phyloP scores from a whole-genome alignment of 1,139 yeast species.

The Ogataea hybrid region DNA sequence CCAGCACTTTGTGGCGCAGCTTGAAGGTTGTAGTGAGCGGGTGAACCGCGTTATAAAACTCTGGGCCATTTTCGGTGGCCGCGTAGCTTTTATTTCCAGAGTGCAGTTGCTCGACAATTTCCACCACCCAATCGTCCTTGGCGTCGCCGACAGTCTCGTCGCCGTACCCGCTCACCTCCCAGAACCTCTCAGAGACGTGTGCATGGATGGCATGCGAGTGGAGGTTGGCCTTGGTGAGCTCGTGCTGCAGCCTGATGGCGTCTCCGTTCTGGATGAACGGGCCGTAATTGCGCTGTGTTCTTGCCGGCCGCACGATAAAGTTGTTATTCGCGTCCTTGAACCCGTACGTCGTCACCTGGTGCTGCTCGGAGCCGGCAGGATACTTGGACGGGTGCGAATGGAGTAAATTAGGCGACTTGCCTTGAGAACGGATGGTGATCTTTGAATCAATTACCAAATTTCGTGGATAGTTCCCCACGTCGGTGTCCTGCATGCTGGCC shows the following conservation, averaged over 20 bases:
- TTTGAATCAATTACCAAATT: conserved; percentile 59
- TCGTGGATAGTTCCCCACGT: conserved; percentile 55
- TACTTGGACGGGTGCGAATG: conserved; percentile 70
- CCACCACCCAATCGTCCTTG: conserved; percentile 74
- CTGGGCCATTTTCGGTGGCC: conserved; percentile 38
- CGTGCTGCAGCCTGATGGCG: conserved; percentile 54
- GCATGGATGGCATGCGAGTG: conserved; percentile 57
- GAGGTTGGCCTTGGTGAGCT: conserved; percentile 49
- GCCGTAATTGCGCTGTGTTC: conserved; percentile 27
- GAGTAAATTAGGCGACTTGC: conserved; percentile 63
- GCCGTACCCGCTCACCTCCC: conserved; percentile 73
- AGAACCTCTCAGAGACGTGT: conserved; percentile 47
- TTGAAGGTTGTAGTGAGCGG: conserved; percentile 72
- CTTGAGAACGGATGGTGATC: conserved; percentile 70
- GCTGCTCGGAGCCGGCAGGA: conserved; percentile 74
- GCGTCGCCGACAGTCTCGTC: conserved; percentile 50
- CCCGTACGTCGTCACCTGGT: conserved; percentile 75
- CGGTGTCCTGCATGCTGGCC: conserved; percentile 57
- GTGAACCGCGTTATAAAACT: conserved; percentile 42
- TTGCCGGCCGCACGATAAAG: conserved; percentile 53
- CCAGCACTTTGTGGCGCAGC: conserved; percentile 56
- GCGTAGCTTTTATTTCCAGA: conserved; percentile 49
- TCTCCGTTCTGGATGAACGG: conserved; percentile 45
- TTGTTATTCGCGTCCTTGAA: conserved; percentile 68
- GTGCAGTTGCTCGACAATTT: conserved; percentile 54